These are phyloP conservation scores for Agrocybe pediades DNA, from an alignment of 768 basidiomycete species.

Conservation along the genomic window DNA sequence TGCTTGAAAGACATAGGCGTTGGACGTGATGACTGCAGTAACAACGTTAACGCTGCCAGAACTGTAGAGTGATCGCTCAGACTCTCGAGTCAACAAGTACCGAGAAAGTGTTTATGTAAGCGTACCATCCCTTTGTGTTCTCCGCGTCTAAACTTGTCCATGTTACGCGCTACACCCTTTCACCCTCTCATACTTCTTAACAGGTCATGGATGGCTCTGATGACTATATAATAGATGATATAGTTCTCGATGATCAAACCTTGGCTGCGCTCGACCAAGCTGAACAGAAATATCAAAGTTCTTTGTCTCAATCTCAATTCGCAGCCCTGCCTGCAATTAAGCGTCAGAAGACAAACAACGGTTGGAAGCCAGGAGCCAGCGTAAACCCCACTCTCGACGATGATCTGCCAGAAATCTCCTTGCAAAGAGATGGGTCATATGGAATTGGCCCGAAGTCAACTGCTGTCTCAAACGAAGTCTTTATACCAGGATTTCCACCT, in stretches of 20 bases:
- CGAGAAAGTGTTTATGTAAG: background rate
- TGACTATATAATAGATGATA: conserved; percentile 64
- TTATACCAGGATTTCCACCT: background rate
- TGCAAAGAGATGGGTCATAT: conserved; percentile 62
- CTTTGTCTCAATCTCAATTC: conserved; percentile 12
- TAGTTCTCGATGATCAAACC: conserved; percentile 62
- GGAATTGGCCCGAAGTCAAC: conserved; percentile 31
- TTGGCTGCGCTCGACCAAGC: conserved; percentile 63
- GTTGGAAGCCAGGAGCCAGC: conserved; percentile 41
- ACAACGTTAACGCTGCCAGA: too few relatives aligned
- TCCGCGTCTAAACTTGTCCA: background rate
- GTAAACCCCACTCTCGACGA: conserved; percentile 42
- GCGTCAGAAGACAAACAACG: conserved; percentile 52
- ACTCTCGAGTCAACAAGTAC: background rate
- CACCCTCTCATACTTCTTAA: background rate
- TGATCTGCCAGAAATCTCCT: conserved; percentile 62
- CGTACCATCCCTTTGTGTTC: background rate
- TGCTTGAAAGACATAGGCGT: too few relatives aligned
- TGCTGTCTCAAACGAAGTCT: background rate
- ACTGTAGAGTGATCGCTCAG: background rate
- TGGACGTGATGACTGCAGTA: background rate
- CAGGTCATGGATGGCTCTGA: conserved; percentile 61
- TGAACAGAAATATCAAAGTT: conserved; percentile 46
- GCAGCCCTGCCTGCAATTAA: conserved; percentile 41
- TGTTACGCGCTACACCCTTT: background rate